These are phyloP conservation scores for Hymenoscyphus fructigenus DNA, from an alignment of 2,329 filamentous ascomycete genomes.

Conservation along the genomic window DNA sequence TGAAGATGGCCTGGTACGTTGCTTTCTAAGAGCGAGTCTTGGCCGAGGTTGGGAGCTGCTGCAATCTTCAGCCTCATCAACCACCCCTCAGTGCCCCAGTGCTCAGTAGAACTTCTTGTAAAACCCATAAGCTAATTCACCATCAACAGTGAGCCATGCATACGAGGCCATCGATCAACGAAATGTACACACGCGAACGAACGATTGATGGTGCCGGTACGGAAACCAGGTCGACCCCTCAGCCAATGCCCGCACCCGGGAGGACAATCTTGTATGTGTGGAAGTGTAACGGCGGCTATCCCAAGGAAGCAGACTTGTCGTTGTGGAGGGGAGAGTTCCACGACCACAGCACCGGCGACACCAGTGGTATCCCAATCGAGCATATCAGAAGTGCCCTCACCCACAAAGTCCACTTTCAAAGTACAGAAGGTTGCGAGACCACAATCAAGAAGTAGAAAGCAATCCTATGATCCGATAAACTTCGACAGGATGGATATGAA, in stretches of 20 bases:
- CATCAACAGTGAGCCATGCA: constrained; percentile 63
- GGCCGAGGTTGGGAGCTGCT: constrained; percentile 10
- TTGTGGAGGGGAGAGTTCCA: constrained; percentile 43
- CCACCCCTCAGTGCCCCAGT: not conserved
- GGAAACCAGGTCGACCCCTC: constrained; percentile 69
- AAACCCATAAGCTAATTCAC: constrained; percentile 21
- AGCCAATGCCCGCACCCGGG: constrained; percentile 66
- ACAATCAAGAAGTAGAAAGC: constrained; percentile 39
- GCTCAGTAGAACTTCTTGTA: not conserved
- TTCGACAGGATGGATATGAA: constrained; percentile 55
- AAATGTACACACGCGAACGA: constrained; percentile 70
- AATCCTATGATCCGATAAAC: constrained; percentile 49
- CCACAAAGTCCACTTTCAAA: constrained; percentile 32
- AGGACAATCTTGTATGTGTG: constrained; percentile 53
- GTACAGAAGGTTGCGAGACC: constrained; percentile 30
- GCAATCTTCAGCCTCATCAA: constrained; percentile 20
- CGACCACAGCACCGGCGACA: constrained; percentile 14
- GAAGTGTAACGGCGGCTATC: constrained; percentile 63
- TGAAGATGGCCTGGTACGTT: constrained; percentile 72
- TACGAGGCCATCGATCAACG: constrained; percentile 72
- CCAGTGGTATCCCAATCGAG: constrained; percentile 7
- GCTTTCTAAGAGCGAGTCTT: constrained; percentile 12
- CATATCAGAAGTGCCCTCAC: constrained; percentile 44
- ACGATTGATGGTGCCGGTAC: constrained; percentile 67
- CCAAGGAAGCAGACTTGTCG: constrained; percentile 57